Base-by-base conservation (phyloP, 129 eudicot genomes). In the Arctium lappa region DNA sequence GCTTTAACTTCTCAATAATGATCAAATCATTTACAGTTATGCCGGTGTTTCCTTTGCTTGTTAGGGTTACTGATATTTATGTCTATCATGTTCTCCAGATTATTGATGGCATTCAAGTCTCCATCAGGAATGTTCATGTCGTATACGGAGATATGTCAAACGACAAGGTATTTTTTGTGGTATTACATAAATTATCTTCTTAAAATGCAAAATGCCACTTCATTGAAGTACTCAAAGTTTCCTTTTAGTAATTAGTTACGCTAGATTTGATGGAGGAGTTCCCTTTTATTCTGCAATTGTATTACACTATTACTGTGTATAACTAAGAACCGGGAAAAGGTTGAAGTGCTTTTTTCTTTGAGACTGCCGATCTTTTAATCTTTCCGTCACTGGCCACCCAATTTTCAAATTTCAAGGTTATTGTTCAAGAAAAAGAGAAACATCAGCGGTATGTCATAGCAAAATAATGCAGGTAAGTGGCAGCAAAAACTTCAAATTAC, bases 71-170 rank as follows among this genome's bases (percentile, higher is more conserved):
- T 69, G 44, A 65, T 73, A 37, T 77, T 56, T 81, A 60, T 38
- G 33, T 60, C n/a, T 42, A 81, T 36, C 34, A 42, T 81, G 60
- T 69, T 80, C 30, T 81, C 79, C 81, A 95, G 98, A 90, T 95
- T 79, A 97, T 95, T 78, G 99, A 95, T 66, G 92, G 95, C 92
- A 91, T 95, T 79, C 99, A 95, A 89, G 91, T 95, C 46, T 90
- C 98, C 75, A 88, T 93, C 90, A 88, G 91, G 83, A 93, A 95
- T 88, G 88, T 91, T 73, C 99, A 95, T 85, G 85, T 95, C 70
- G 86, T 86, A 44, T 95, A 91, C 70, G 83, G 86, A 44, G 92
- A 93, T 73, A 75, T 80, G 73, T 82, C 86, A 77, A 74, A 79
- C 30, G 90, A 87, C 78, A 70, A 89, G 95, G 98, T 94, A 37